Percentiles rank a stretch among this genome's conserved stretches.
Conservation (phyloP, 192 early-diverging fungal species). For the Backusella macrospora region DNA sequence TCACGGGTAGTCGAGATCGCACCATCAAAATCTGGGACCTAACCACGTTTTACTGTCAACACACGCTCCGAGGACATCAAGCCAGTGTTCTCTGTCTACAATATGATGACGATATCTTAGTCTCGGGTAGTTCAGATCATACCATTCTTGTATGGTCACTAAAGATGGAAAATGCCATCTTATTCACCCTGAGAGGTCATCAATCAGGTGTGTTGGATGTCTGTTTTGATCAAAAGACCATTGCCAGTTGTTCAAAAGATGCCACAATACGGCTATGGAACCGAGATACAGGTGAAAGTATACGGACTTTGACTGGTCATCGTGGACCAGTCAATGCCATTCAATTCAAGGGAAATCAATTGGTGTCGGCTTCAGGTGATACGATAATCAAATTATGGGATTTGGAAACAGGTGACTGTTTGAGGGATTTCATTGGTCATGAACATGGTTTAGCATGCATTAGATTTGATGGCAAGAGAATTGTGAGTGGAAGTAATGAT, state of each 20-base stretch:
- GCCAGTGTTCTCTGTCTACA: conserved; percentile 85
- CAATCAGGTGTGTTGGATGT: conserved; percentile 85
- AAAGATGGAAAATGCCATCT: conserved; percentile 41
- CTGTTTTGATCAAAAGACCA: conserved; percentile 71
- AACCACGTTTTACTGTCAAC: conserved; percentile 53
- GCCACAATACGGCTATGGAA: conserved; percentile 91
- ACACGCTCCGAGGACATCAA: conserved; percentile 71
- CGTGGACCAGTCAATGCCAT: conserved; percentile 96
- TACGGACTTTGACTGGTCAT: conserved; percentile 82
- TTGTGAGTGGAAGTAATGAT: conserved; percentile 86
- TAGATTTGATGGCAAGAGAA: conserved; percentile 83
- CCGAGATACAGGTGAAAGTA: conserved; percentile 55
- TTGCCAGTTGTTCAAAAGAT: conserved; percentile 96
- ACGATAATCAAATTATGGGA: conserved; percentile 83
- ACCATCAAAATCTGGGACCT: conserved; percentile 86
- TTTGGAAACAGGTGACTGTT: conserved; percentile 66
- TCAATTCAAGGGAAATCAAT: conserved; percentile 68
- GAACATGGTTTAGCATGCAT: conserved; percentile 85
- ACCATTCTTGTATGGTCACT: conserved; percentile 90
- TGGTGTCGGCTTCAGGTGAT: conserved; percentile 87
- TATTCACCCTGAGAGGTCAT: conserved; percentile 71
- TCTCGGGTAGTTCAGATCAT: conserved; percentile 87
- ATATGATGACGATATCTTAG: conserved; percentile 74
- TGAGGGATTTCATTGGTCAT: conserved; percentile 76
- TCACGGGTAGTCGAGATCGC: conserved; percentile 81